Conservation (phyloP, 495 filamentous ascomycete species). For the Aspergillus heteromorphus region DNA sequence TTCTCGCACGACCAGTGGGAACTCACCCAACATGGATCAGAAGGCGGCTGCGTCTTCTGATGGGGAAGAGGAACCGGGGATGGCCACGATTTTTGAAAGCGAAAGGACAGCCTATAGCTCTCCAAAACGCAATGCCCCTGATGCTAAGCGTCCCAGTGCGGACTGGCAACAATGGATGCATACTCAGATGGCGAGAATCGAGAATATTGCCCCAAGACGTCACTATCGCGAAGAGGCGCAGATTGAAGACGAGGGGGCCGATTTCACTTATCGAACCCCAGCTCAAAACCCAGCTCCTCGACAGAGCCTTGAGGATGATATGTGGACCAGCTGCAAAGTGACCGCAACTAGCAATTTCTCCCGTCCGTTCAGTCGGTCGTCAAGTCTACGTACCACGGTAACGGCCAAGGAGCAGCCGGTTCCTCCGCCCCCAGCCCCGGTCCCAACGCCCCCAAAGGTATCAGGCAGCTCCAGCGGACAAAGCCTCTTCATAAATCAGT, state of each 20-base stretch:
- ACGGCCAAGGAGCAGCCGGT: constrained; percentile 12
- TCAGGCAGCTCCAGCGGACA: neutral
- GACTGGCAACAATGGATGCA: constrained; percentile 49
- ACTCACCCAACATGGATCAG: constrained; percentile 26
- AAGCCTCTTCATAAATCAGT: neutral
- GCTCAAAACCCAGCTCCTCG: constrained; percentile 4
- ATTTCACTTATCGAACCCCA: constrained; percentile 1
- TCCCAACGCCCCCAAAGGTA: neutral
- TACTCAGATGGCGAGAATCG: constrained; percentile 37
- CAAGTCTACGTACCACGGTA: constrained; percentile 25
- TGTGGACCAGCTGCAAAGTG: constrained; percentile 1
- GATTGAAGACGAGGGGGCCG: constrained; percentile 40
- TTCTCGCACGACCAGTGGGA: constrained; percentile 49
- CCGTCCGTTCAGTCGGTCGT: constrained; percentile 31
- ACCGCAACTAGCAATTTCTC: constrained; percentile 31
- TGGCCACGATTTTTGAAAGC: constrained; percentile 41
- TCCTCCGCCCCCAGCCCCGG: neutral
- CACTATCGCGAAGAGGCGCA: constrained; percentile 60
- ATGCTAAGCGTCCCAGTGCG: constrained; percentile 21
- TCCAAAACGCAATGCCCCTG: constrained; percentile 14
- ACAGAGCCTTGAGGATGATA: neutral
- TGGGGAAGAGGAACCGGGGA: constrained; percentile 27
- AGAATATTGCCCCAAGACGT: constrained; percentile 29
- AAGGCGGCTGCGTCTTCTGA: constrained; percentile 7
- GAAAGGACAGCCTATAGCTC: constrained; percentile 36